A percentile compares a stretch with the other conserved stretches of the same genome.
These are phyloP conservation scores for Daedaleopsis sinensis DNA, from an alignment of 768 basidiomycete genomes.

Conservation along the genomic window DNA sequence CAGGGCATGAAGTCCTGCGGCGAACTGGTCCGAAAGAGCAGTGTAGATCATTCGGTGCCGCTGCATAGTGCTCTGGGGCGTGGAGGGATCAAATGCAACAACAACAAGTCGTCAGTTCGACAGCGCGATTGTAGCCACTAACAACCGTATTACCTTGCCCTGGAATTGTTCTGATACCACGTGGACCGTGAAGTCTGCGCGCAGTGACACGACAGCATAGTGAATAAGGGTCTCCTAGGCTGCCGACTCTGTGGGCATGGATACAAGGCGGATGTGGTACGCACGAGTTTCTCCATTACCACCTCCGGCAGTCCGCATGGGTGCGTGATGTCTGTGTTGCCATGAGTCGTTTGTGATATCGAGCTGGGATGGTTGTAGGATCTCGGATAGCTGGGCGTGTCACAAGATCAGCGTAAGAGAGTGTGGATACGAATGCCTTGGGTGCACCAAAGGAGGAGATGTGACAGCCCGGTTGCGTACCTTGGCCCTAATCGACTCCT, in stretches of 20 bases:
- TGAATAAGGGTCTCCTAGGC: neutral
- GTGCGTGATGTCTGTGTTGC: conserved; percentile 82
- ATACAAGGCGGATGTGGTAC: conserved; percentile 32
- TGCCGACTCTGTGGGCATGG: neutral
- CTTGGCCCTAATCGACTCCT: conserved; percentile 64
- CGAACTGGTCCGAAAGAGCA: conserved; percentile 70
- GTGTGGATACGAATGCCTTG: conserved; percentile 8
- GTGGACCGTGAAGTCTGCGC: conserved; percentile 73
- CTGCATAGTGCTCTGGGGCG: conserved; percentile 68
- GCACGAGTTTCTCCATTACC: conserved; percentile 81
- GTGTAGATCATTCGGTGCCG: conserved; percentile 81
- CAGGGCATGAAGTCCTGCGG: conserved; percentile 74
- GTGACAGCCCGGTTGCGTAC: conserved; percentile 34
- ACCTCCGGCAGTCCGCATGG: conserved; percentile 74
- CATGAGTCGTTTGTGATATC: conserved; percentile 80
- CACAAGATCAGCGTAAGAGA: neutral
- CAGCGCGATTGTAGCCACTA: neutral
- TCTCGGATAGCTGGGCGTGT: conserved; percentile 53
- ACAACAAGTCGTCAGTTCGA: conserved; percentile 7
- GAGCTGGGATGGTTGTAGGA: conserved; percentile 65
- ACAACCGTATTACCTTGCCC: conserved; percentile 60
- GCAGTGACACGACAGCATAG: conserved; percentile 1
- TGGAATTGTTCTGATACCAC: conserved; percentile 73
- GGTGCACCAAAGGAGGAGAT: no score
- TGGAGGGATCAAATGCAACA: neutral